phyloP scores from a whole-genome alignment of 2,329 filamentous ascomycete genomes.

The Fusarium phyllophilum region DNA sequence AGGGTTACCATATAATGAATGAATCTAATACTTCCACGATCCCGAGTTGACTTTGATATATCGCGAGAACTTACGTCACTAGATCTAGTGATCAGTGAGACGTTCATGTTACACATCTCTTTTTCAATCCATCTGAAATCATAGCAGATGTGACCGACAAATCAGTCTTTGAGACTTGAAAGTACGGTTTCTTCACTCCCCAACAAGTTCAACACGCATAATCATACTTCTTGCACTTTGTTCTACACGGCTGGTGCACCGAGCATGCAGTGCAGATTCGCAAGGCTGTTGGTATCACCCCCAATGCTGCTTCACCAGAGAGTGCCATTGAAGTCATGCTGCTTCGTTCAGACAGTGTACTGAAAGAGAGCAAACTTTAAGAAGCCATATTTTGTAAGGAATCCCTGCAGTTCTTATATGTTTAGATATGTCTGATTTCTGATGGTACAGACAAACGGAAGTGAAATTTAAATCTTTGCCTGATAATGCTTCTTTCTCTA shows the following conservation, averaged over 20 bases:
- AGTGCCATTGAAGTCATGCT: no score
- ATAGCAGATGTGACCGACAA: conserved; percentile 8
- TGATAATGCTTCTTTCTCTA: no score
- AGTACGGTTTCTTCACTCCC: conserved; percentile 32
- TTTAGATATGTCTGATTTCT: no score
- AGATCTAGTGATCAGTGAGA: background rate
- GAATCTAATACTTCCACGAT: background rate
- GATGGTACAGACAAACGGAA: no score
- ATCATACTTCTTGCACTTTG: conserved; percentile 42
- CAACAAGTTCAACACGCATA: conserved; percentile 31
- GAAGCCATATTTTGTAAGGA: no score
- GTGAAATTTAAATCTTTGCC: no score
- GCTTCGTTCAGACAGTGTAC: no score
- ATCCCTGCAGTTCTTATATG: no score
- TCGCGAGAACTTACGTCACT: background rate
- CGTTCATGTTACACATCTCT: background rate
- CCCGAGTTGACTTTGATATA: background rate
- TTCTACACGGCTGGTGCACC: conserved; percentile 53
- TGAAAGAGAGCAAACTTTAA: no score
- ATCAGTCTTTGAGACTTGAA: background rate
- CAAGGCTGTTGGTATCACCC: no score
- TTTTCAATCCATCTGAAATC: background rate
- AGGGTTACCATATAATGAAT: background rate
- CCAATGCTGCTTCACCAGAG: no score
- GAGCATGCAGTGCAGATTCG: conserved; percentile 13